Conservation (phyloP, 2,329 filamentous ascomycete genomes). For the Tolypocladium nubicola region DNA sequence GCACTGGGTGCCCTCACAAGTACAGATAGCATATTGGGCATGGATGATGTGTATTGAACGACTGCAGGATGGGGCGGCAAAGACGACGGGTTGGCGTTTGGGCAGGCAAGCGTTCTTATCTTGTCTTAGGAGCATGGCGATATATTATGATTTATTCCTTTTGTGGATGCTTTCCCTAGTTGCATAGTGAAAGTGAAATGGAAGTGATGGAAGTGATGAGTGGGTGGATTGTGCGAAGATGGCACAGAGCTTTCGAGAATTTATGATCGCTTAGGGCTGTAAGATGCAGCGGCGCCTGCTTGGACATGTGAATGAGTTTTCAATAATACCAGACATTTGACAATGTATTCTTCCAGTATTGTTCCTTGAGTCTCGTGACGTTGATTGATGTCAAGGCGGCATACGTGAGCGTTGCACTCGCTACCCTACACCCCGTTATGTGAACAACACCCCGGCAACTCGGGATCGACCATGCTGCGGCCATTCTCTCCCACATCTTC, state of each 20-base stretch:
- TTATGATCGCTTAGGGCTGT: neutral
- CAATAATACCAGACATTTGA: too few species aligned
- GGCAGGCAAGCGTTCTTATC: conserved; percentile 13
- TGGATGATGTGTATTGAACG: neutral
- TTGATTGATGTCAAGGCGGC: neutral
- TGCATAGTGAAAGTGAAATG: neutral
- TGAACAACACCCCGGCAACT: neutral
- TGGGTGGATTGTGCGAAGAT: too few species aligned
- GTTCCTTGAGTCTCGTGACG: neutral
- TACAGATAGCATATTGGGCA: neutral
- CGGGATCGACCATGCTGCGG: neutral
- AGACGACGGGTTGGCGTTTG: conserved; percentile 15
- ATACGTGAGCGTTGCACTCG: neutral
- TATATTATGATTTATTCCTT: conserved; percentile 15
- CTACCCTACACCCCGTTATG: neutral
- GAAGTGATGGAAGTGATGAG: neutral
- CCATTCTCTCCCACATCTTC: neutral
- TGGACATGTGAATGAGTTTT: neutral
- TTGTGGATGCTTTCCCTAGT: conserved; percentile 6
- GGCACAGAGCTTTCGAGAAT: neutral
- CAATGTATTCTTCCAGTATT: too few species aligned
- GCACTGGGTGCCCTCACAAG: neutral
- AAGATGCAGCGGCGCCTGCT: neutral
- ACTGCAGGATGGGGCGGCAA: neutral
- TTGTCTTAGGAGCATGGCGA: conserved; percentile 22